Evolutionary conservation across 2,329 filamentous ascomycete genomes (phyloP), one percentile per base, ranked within the genome.

Genomic region (Colletotrichum caudatum): DNA sequence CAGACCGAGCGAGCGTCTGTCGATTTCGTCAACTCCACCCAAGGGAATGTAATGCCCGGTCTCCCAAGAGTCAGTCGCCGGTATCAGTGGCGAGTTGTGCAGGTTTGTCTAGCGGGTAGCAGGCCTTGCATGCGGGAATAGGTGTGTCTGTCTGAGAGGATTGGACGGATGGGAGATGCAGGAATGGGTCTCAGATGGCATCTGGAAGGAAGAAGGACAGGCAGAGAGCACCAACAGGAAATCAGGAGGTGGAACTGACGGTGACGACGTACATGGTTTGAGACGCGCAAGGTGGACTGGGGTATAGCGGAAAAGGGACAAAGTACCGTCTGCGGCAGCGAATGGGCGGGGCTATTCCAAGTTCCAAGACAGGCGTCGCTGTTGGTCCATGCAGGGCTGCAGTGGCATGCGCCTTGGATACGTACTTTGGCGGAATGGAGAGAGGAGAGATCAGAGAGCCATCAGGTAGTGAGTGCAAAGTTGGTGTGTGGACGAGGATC

Each of bases 161-260:
- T 64, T 54, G 61, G 61, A 64, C 61, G 61, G 61, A 56, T 41
- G 50, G 23, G 35, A 51, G 39, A 23, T 54, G 51, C 26, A 64
- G 51, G 61, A 56, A 64, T 64, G 50, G 61, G 61, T 46, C 69
- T 72, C 69, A 72, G 69, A 72, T 72, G 69, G 69, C 69, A 69
- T 72, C 59, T 72, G 61, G 50, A 50, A 64, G 61, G 50, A 50
- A 64, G 26, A 64, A 35, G 39, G 50, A 68, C 69, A 60, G 48
- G 35, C 59, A 64, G 51, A 50, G 64, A 62, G 54, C 64, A 58
- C 57, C 51, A 48, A 64, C 59, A 69, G 50, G 66, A 71, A 72
- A 69, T 65, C 65, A 72, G 66, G 69, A 72, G 65, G 69, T 72
- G 69, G 69, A 69, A 69, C 69, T 69, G 65, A 72, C 66, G 69